A percentile compares a stretch with the other conserved stretches of the same genome.
Conservation (phyloP, 2,329 filamentous ascomycete species). For the Thelonectria discophora region DNA sequence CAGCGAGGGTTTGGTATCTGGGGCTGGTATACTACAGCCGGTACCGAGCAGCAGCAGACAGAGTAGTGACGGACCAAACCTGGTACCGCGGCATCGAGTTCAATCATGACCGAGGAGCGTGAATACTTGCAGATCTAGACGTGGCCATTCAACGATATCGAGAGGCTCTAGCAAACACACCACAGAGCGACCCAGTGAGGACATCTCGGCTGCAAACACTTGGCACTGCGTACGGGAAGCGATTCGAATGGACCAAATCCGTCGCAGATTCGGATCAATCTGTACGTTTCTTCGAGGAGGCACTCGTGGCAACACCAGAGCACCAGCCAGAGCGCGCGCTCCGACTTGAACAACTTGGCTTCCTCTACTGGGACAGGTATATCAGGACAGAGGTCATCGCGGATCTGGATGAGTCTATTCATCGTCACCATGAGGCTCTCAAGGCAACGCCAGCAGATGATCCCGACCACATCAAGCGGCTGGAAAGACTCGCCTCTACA, state of each 20-base stretch:
- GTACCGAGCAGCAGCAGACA: neutral
- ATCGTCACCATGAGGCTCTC: neutral
- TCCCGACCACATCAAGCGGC: neutral
- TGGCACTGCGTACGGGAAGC: no score
- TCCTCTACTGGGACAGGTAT: neutral
- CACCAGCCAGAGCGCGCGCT: no score
- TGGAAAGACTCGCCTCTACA: no score
- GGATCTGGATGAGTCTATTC: neutral
- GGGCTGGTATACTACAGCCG: neutral
- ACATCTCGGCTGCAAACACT: no score
- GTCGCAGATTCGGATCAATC: no score
- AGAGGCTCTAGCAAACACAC: neutral
- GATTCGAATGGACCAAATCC: no score
- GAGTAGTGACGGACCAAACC: neutral
- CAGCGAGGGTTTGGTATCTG: neutral
- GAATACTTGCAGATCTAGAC: neutral
- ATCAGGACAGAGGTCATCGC: neutral
- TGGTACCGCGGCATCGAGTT: no score
- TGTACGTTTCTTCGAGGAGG: no score
- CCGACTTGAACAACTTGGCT: neutral
- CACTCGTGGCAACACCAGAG: no score
- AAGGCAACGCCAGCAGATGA: neutral
- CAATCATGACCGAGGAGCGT: neutral
- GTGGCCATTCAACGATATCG: neutral
- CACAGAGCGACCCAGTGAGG: neutral